Percentiles rank a stretch among this genome's conserved stretches.
phyloP scores from a whole-genome alignment of 2,329 filamentous ascomycete species.

The Fusarium avenaceum region DNA sequence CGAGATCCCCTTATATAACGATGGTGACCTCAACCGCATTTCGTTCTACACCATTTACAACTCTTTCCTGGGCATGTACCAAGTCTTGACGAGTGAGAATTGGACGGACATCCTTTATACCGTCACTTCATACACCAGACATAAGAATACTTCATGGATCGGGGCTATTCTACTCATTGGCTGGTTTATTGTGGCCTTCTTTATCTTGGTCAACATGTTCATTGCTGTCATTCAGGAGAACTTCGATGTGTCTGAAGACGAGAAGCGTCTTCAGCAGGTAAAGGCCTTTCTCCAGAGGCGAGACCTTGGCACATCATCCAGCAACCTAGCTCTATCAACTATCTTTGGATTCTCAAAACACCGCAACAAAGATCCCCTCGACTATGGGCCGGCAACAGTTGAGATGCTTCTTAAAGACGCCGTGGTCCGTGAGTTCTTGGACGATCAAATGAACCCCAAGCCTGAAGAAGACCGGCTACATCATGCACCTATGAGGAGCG shows the following conservation, averaged over 20 bases:
- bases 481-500: slow-evolving; percentile 50
- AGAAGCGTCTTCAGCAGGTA: slow-evolving; percentile 96
- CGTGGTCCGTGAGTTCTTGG: slow-evolving; percentile 93
- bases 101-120: slow-evolving; percentile 92
- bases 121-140: slow-evolving; percentile 77
- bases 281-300: slow-evolving; percentile 94
- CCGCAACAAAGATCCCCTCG: slow-evolving; percentile 81
- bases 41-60: slow-evolving; percentile 95
- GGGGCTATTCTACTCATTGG: slow-evolving; percentile 90
- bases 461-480: slow-evolving; percentile 52
- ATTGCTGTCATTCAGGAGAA: slow-evolving; percentile 99
- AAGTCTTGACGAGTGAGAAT: slow-evolving; percentile 94
- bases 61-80: slow-evolving; percentile 97
- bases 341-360: slow-evolving; percentile 75
- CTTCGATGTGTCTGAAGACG: slow-evolving; percentile 98
- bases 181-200: slow-evolving; percentile 96
- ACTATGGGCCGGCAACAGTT: slow-evolving; percentile 91
- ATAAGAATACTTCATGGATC: slow-evolving; percentile 86
- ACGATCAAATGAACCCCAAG: slow-evolving; percentile 63
- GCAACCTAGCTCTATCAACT: slow-evolving; percentile 81
- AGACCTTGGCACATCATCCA: slow-evolving; percentile 79
- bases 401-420: slow-evolving; percentile 98
- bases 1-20: slow-evolving; percentile 77
- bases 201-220: slow-evolving; percentile 99
- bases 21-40: slow-evolving; percentile 73